Evolutionary conservation across 768 basidiomycete species (phyloP), one percentile per base, ranked within the genome.

Genomic region (Neoboletus subvelutipes): DNA sequence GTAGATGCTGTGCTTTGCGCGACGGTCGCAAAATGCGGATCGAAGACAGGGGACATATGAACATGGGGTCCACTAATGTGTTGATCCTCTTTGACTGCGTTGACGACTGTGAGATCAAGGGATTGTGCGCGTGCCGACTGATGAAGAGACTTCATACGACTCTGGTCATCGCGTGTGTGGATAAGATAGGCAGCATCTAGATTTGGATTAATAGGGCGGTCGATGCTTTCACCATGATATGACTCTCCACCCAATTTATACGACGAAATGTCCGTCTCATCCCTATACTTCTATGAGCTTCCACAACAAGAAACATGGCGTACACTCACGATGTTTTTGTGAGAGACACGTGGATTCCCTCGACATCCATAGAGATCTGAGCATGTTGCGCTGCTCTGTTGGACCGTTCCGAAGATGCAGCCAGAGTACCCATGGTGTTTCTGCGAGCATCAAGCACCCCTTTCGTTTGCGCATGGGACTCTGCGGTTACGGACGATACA

Each of bases 241-340:
- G n/a, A 47, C 2, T n/a, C 46, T 12, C 6, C 6, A 13, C 43
- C 43, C 7, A 33, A 28, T 8, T 26, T 18, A 1, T 26, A 22
- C 45, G 49, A 41, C 0, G 15, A 20, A 5, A n/a, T 24, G 31
- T 42, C 24, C 20, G 24, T 37, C 22, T 39, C 46, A 17, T 50
- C 39, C 39, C 63, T 64, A 18, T 4, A 20, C 3, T 47, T 37
- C 22, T 17, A 20, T 64, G 39, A 61, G 33, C 13, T 41, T 36
- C 31, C 6, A 17, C 10, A 5, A 46, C 13, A 22, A 45, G 13
- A 53, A 46, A 39, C n/a, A 41, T 28, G 10, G 3, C 17, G 13
- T 1, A 18, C 31, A 47, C 63, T 48, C 33, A 64, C 62, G 29
- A 34, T 9, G 39, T 13, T 17, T 42, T 29, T 28, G 36, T 18